Conservation (phyloP, 352 stramenopile species). For the Elongisporangium prolatum region DNA sequence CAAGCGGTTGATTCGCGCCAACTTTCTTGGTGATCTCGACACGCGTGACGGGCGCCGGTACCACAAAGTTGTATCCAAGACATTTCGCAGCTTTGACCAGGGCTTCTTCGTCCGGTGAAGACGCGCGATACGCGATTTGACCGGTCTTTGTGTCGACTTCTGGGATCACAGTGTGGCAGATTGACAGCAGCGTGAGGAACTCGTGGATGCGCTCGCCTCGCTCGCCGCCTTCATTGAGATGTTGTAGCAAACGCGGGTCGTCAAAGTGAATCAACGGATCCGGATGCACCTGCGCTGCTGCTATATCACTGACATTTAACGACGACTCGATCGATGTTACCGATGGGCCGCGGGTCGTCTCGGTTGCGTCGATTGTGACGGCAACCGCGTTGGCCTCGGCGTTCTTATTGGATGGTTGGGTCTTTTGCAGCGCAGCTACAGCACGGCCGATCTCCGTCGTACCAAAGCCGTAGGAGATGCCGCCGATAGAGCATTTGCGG, state of each 20-base stretch:
- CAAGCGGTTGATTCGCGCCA: neutral
- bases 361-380: conserved; percentile 2
- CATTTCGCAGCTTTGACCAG: conserved; percentile 59
- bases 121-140: conserved; percentile 36
- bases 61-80: conserved; percentile 54
- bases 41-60: conserved; percentile 40
- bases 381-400: neutral
- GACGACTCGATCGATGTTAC: conserved; percentile 11
- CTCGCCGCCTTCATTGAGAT: conserved; percentile 26
- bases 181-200: conserved; percentile 49
- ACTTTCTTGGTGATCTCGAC: conserved; percentile 44
- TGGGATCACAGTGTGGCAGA: conserved; percentile 67
- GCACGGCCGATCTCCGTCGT: conserved; percentile 93
- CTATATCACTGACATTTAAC: conserved; percentile 1
- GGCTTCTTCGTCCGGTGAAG: conserved; percentile 65
- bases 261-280: conserved; percentile 54
- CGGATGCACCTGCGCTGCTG: conserved; percentile 37
- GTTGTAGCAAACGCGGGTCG: conserved; percentile 31
- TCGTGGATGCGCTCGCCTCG: conserved; percentile 42
- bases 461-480: conserved; percentile 75
- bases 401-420: neutral
- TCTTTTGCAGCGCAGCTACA: conserved; percentile 51
- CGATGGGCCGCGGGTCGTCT: conserved; percentile 4
- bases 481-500: conserved; percentile 87
- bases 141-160: conserved; percentile 60